These are phyloP conservation scores for Stromatinia cepivora DNA, from an alignment of 2,329 filamentous ascomycete species.

Conservation along the genomic window DNA sequence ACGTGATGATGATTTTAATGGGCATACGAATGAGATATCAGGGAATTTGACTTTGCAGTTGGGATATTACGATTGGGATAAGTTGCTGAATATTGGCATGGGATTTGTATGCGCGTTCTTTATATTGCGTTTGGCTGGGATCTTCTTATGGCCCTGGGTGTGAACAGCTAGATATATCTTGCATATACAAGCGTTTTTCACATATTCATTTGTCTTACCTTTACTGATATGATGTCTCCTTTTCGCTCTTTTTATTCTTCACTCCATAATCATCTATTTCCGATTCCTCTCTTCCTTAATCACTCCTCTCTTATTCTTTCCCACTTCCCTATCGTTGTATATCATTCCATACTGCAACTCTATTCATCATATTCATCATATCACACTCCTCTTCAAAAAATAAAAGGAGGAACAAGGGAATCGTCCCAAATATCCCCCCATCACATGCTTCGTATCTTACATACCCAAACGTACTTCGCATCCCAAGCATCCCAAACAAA, in stretches of 20 bases:
- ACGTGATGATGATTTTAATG: not conserved
- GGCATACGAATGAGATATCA: not conserved
- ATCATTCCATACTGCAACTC: not conserved
- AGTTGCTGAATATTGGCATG: not conserved
- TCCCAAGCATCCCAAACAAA: too few species aligned
- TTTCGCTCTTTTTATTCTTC: not conserved
- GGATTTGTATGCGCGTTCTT: not conserved
- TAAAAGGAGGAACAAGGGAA: not conserved
- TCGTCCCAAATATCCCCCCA: too few species aligned
- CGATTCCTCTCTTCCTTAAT: not conserved
- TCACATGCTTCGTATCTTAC: too few species aligned
- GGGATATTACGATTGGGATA: not conserved
- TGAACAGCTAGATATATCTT: slow-evolving; percentile 1
- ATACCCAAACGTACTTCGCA: too few species aligned
- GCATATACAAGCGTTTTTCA: not conserved
- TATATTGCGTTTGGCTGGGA: not conserved
- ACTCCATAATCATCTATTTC: not conserved
- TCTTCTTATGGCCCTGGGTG: not conserved
- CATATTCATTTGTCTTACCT: not conserved
- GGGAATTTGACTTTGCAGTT: not conserved
- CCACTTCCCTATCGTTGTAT: not conserved
- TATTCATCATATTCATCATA: not conserved
- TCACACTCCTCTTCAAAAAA: too few species aligned
- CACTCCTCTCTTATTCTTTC: not conserved
- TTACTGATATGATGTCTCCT: not conserved